Evolutionary conservation across 2,329 filamentous ascomycete species (phyloP).

Genomic region (Epichloe glyceriae): DNA sequence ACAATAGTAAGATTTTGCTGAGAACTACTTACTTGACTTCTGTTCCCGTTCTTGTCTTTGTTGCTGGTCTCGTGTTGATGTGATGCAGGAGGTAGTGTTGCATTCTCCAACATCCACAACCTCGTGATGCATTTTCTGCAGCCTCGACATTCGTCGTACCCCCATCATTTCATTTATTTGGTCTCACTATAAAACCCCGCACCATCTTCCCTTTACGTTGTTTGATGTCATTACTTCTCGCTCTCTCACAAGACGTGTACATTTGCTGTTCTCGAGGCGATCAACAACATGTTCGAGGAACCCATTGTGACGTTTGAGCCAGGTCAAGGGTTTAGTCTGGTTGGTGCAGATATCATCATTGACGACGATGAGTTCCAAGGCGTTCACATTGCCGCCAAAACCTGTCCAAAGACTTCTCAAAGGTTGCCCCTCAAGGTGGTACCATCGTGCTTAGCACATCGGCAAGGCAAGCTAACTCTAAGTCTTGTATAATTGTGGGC

Average conservation of each 20-base stretch:
- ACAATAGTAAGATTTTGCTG: background rate
- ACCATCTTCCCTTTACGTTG: background rate
- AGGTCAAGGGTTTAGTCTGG: conserved; percentile 14
- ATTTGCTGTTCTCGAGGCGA: background rate
- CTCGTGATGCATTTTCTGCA: conserved; percentile 1
- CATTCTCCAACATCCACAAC: background rate
- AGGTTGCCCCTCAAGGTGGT: conserved; percentile 10
- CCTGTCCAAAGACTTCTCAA: conserved; percentile 16
- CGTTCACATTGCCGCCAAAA: conserved; percentile 21
- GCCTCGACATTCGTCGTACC: background rate
- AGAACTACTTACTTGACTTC: background rate
- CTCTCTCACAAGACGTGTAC: background rate
- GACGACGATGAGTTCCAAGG: conserved; percentile 18
- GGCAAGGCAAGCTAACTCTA: background rate
- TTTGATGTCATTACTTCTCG: background rate
- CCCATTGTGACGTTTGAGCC: conserved; percentile 14
- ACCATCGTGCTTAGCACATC: conserved; percentile 5
- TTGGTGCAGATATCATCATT: conserved; percentile 18
- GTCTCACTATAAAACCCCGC: background rate
- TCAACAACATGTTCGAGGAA: conserved; percentile 14
- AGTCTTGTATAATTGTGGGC: conserved; percentile 13
- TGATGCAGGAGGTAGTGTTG: conserved; percentile 1
- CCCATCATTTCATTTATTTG: background rate
- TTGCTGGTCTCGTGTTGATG: conserved; percentile 1
- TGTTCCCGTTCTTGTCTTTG: background rate